Conservation (phyloP, 2,329 filamentous ascomycete genomes). For the Aspergillus latus region DNA sequence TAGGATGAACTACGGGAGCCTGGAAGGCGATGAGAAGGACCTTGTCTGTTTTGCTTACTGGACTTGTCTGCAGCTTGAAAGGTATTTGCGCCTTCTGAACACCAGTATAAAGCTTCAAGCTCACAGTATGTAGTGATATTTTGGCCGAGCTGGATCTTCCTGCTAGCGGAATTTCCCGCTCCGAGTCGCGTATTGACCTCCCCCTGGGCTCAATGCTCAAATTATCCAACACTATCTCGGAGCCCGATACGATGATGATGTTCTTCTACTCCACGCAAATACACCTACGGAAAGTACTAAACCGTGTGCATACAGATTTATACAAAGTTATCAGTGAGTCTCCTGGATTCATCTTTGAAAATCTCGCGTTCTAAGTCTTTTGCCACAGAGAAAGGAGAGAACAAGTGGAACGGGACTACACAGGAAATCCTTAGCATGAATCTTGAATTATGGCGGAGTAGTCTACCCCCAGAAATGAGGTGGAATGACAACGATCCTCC, state of each 20-base stretch:
- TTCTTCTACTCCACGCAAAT: slow-evolving; percentile 63
- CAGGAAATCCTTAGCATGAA: slow-evolving; percentile 47
- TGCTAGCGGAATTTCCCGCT: slow-evolving; percentile 59
- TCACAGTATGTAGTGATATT: slow-evolving; percentile 65
- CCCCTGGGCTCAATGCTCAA: slow-evolving; percentile 36
- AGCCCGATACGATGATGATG: slow-evolving; percentile 47
- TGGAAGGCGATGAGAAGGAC: slow-evolving; percentile 51
- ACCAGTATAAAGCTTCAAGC: not conserved
- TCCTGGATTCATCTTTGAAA: not conserved
- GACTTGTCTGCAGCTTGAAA: slow-evolving; percentile 92
- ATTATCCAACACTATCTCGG: slow-evolving; percentile 34
- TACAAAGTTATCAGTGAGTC: slow-evolving; percentile 47
- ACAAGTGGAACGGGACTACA: slow-evolving; percentile 25
- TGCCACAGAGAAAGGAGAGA: slow-evolving; percentile 30
- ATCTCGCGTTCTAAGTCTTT: slow-evolving; percentile 1
- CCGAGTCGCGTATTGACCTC: slow-evolving; percentile 49
- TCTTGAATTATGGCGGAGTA: slow-evolving; percentile 55
- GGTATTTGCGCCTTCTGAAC: slow-evolving; percentile 49
- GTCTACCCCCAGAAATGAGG: slow-evolving; percentile 53
- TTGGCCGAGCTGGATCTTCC: slow-evolving; percentile 77
- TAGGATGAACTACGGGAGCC: slow-evolving; percentile 36
- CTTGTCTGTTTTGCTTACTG: slow-evolving; percentile 77
- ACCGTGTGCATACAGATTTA: slow-evolving; percentile 55
- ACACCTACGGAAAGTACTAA: slow-evolving; percentile 58
- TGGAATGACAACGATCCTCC: slow-evolving; percentile 70